Base-by-base conservation (phyloP, 345 rosid species). In the Moricandia arvensis region DNA sequence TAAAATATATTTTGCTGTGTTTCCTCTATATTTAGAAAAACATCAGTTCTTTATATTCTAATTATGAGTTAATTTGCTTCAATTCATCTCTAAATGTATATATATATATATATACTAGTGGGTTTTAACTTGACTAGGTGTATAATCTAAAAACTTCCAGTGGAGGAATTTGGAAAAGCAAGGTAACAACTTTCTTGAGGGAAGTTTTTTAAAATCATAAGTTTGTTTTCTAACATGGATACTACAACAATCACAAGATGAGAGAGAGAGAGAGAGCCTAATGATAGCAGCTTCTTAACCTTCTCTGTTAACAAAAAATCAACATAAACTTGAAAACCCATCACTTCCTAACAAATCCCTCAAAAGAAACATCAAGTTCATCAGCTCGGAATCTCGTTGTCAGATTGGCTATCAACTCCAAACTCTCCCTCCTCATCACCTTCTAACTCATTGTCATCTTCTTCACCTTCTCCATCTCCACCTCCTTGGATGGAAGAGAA, bases 391-490 rank as follows among this genome's bases (percentile, higher is more conserved):
- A 79, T 62, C 77, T 79, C 82, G 10, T 73, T 63, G 75, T 79
- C 82, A 43, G 82, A 79, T 63, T 73, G 78, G 78, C 78, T 79
- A 79, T 72, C 73, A 1, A 69, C 81, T 72, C 82, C 78, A 5
- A 60, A 67, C 0, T 73, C 81, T 18, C 68, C 81, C 0, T 73
- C 78, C n/a, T 78, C 55, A 4, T 45, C 81, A 35, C 51, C 78
- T 51, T 66, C 81, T 78, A 72, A 59, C 21, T 73, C 81, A 9
- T 61, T 49, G 1, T 72, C 78, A 9, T 73, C 81, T 11, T 68
- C 74, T 30, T 62, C 81, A 8, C 61, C 78, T 5, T 78, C 77
- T 0, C 31, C 75, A 31, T 41, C 74, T 21, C 24, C 24, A 18
- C 63, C 71, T 63, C 49, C 67, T 10, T 21, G 74, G 55, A 68